These are phyloP conservation scores for Backusella macrospora DNA, from an alignment of 192 early-diverging fungal species.

Conservation along the genomic window DNA sequence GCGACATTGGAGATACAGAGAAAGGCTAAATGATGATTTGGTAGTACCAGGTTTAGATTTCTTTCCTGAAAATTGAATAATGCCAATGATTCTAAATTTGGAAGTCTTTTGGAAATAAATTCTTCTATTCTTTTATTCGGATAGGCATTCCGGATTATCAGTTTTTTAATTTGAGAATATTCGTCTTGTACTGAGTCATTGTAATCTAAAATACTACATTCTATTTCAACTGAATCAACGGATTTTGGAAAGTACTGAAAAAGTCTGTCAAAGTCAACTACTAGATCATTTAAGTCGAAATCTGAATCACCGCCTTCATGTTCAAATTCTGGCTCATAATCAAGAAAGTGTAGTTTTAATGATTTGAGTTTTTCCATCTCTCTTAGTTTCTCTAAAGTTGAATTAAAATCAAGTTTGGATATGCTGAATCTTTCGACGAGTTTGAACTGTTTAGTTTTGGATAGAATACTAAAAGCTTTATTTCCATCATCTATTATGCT, in stretches of 20 bases:
- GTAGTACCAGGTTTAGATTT: neutral
- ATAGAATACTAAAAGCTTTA: neutral
- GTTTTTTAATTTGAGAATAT: neutral
- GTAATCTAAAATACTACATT: neutral
- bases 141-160: neutral
- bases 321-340: neutral
- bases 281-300: neutral
- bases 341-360: neutral
- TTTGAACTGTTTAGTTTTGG: neutral
- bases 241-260: neutral
- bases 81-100: neutral
- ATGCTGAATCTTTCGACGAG: neutral
- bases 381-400: neutral
- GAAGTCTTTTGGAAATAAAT: neutral
- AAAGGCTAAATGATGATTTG: neutral
- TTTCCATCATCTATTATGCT: neutral
- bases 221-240: neutral
- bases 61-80: neutral
- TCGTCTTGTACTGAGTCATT: neutral
- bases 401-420: neutral
- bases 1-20: neutral
- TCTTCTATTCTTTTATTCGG: neutral
- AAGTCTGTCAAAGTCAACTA: neutral
- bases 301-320: neutral
- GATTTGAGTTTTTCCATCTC: neutral